Conservation (phyloP, 495 filamentous ascomycete genomes). For the Hypomontagnella monticulosa region DNA sequence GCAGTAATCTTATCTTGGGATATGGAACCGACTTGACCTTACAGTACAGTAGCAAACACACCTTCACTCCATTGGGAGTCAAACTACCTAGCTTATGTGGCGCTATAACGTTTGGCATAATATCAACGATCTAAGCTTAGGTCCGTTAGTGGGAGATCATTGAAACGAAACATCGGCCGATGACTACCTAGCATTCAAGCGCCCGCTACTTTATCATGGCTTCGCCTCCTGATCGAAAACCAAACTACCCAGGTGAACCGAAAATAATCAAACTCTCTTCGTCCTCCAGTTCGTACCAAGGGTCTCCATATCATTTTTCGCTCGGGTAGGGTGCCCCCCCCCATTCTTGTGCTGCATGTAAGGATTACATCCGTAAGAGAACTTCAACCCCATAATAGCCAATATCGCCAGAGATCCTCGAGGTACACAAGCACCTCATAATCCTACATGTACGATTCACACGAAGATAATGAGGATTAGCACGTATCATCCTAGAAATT, state of each 20-base stretch:
- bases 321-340: not conserved
- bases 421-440: conserved; percentile 8
- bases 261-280: conserved; percentile 2
- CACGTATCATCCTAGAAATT: conserved; percentile 8
- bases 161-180: conserved; percentile 32
- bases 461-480: conserved; percentile 1
- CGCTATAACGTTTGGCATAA: conserved; percentile 1
- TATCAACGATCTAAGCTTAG: too few relatives aligned
- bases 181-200: conserved; percentile 14
- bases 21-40: conserved; percentile 23
- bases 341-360: conserved; percentile 1
- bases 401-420: not conserved
- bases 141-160: conserved; percentile 4
- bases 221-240: conserved; percentile 13
- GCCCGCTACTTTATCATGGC: conserved; percentile 15
- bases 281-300: conserved; percentile 8
- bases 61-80: conserved; percentile 6
- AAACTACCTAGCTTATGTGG: conserved; percentile 1
- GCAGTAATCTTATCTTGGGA: conserved; percentile 40
- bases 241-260: too few relatives aligned
- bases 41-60: conserved; percentile 10
- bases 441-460: conserved; percentile 10
- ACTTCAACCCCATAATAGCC: not conserved
- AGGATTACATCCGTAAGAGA: not conserved
- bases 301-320: not conserved